Evolutionary conservation across 345 rosid species (phyloP), one percentile per base, ranked within the genome.

Genomic region (Camelina neglecta): DNA sequence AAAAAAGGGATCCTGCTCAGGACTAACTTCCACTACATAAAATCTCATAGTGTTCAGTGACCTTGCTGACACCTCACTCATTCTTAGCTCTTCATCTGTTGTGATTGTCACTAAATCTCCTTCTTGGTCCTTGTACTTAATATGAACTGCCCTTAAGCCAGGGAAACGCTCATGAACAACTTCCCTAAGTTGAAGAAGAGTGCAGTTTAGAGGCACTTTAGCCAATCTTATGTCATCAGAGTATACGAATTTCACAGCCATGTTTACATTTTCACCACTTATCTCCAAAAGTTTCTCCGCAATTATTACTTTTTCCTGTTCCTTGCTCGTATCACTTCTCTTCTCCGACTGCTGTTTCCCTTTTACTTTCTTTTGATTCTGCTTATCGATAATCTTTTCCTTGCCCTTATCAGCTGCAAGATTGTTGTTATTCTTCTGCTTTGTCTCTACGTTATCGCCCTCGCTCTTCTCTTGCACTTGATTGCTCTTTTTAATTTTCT

Each of bases 91-190:
- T 79, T 92, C 96, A 77, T 92, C 89, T 36, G 85, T 81, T 26
- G 96, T 90, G 67, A 94, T 81, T 60, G 98, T 92, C 74, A 92
- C 83, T 69, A 94, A 80, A 81, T 94, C 97, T 71, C 97, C 96
- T 84, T 94, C 98, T 56, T 82, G 87, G 76, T 94, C 98, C 78
- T 80, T 85, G 83, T 90, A 94, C 75, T 94, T 92, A 69, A 92
- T 71, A 68, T 85, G 96, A 84, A 89, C 84, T 9, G 88, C 86
- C 56, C 86, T 84, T 11, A 81, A 83, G 77, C 83, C 75, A 4
- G 95, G 88, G 82, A 89, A 94, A 47, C 92, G 85, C 60, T 94
- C 92, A 35, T 64, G 74, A 76, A 94, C 84, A 39, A 86, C 85
- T 79, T 92, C 90, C 79, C 89, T 86, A 11, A 92, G 85, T 55